phyloP scores from a whole-genome alignment of 768 basidiomycete species.

The Lactarius sanguifluus region DNA sequence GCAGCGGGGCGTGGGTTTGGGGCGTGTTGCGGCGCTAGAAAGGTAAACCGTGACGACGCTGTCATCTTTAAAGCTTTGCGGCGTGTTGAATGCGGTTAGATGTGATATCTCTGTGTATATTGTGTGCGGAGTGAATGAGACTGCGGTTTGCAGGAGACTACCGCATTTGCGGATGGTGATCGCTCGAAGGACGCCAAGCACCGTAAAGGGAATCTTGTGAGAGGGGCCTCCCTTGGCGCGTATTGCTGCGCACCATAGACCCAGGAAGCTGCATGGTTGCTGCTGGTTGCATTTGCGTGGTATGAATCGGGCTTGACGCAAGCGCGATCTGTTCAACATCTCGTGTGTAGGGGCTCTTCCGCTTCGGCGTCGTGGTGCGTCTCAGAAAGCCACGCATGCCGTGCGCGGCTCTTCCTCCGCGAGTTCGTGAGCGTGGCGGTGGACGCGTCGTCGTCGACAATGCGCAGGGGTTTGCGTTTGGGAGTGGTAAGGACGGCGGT shows the following conservation, averaged over 20 bases:
- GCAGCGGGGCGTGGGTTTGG: neutral
- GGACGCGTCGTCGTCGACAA: neutral
- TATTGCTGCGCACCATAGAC: constrained; percentile 14
- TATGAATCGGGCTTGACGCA: constrained; percentile 26
- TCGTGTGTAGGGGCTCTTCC: neutral
- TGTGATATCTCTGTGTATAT: neutral
- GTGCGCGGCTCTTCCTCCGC: constrained; percentile 1
- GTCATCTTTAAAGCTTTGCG: neutral
- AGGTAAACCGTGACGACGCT: neutral
- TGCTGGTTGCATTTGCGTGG: constrained; percentile 29
- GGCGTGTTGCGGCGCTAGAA: neutral
- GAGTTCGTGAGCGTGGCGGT: constrained; percentile 3
- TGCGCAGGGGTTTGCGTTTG: constrained; percentile 9
- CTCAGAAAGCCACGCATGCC: constrained; percentile 3
- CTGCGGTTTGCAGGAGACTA: constrained; percentile 8
- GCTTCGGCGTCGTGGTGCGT: neutral
- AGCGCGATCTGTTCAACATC: constrained; percentile 27
- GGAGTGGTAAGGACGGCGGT: constrained; percentile 22
- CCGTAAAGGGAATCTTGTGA: constrained; percentile 8
- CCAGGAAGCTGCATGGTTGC: constrained; percentile 26
- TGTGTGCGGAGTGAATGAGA: neutral
- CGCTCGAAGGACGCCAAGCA: constrained; percentile 10
- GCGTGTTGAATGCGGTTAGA: neutral
- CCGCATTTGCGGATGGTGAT: constrained; percentile 16
- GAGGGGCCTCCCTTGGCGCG: constrained; percentile 11